Base-by-base conservation (phyloP, 805 yeast genomes). In the Metschnikowia peoriensis region DNA sequence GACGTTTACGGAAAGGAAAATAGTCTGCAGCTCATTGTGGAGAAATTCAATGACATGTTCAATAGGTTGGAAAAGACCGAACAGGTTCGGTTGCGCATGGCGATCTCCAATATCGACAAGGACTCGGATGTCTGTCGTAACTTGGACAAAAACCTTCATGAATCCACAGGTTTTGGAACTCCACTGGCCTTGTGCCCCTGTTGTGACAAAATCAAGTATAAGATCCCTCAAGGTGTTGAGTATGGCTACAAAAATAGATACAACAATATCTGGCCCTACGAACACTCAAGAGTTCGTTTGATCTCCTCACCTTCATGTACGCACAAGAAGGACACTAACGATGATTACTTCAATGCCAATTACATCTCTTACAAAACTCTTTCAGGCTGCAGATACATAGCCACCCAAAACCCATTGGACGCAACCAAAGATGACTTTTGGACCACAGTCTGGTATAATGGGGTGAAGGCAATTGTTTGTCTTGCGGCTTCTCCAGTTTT, bases 261-360 rank as follows among this genome's bases (percentile, higher is more conserved):
- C 73, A 87, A 88, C 61, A 96, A 92, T 66, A 88, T 92, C 41
- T 86, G 88, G 62, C 91, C 96, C 4, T 92, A 82, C 68, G 96
- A 89, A 64, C 93, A 88, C 62, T 81, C 96, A 4, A 75, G 97
- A 52, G 97, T 93, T 11, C 81, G 80, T 53, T 71, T 89, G 34
- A 57, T 57, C 32, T 57, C 57, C 28, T 56, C 64, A 6, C 66
- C 65, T 7, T 59, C 61, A 15, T 49, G 55, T 22, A n/a, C 54
- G 2, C 38, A 38, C 11, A 55, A 38, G 41, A 44, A 56, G 11
- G 62, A 59, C 11, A 54, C 50, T 1, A 53, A 51, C 15, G 76
- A 72, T 54, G 80, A 76, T 53, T 76, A 76, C 60, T 72, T 76
- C 62, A 76, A 76, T 55, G 81, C 77, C 22, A 76, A 75, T 55